These are phyloP conservation scores for Neurospora sp. DNA, from an alignment of 495 filamentous ascomycete species.

Conservation along the genomic window DNA sequence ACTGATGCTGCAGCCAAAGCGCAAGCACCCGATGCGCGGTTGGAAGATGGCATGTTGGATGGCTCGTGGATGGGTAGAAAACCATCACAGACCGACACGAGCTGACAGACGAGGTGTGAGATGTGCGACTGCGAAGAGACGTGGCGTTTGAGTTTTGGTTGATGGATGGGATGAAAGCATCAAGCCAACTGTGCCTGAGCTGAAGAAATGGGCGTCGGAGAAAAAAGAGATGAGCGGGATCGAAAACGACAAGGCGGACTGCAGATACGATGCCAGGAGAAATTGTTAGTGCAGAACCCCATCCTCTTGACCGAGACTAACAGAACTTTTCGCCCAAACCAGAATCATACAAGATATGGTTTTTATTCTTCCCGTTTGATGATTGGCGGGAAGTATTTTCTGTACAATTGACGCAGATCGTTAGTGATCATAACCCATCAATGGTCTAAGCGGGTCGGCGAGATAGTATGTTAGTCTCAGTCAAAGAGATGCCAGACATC, in stretches of 20 bases:
- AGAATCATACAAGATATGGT: no score
- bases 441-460: not conserved
- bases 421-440: not conserved
- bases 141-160: not conserved
- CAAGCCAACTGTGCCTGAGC: not conserved
- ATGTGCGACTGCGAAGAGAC: not conserved
- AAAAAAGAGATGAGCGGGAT: not conserved
- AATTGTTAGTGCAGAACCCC: not conserved
- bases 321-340: no score
- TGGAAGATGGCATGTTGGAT: not conserved
- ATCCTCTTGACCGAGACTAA: not conserved
- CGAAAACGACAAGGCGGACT: not conserved
- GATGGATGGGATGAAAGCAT: not conserved
- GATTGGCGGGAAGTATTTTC: no score
- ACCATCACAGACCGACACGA: not conserved
- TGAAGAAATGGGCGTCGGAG: not conserved
- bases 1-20: not conserved
- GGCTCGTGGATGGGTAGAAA: not conserved
- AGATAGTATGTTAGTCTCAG: not conserved
- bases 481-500: not conserved
- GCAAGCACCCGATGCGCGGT: not conserved
- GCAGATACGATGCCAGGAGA: not conserved
- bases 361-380: no score
- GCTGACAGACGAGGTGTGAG: not conserved
- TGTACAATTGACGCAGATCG: fast-evolving